Base-by-base conservation (phyloP, 2,329 filamentous ascomycete genomes). In the Cordyceps pruinosa region DNA sequence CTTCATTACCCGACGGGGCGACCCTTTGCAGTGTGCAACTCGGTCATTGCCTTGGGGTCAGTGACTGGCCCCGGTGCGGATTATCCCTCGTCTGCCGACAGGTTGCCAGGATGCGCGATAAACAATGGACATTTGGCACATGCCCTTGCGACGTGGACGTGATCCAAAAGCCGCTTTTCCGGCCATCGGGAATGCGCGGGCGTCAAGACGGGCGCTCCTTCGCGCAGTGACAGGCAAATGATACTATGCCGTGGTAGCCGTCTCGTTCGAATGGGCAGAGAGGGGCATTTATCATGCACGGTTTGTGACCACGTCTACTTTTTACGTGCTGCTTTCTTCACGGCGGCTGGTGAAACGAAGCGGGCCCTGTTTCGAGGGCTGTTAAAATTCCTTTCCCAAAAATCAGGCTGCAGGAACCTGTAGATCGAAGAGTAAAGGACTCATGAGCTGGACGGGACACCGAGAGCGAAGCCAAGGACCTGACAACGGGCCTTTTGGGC, bases 181-280 rank as follows among this genome's bases (percentile, higher is more conserved):
- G 35, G 50, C 50, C 50, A 53, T 53, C 50, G 39, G 50, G 6
- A 25, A 32, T 48, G 44, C 41, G 42, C 52, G 51, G 52, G 30
- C 51, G 15, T 39, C 17, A 23, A 26, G 19, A 9, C 8, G 32
- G 9, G 15, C 19, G 17, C 42, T 25, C 23, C n/a, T 21, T 35
- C 4, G 10, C 7, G 42, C 50, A 37, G 23, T 45, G 23, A 28
- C 15, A 4, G 39, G 30, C 21, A 26, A 41, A 30, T 10, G 13
- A n/a, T n/a, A 13, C n/a, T 34, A 48, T 56, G 53, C 53, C 53
- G 53, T 48, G 19, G 44, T 56, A 56, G 53, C 53, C 53, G 53
- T 41, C 25, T 28, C 13, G 12, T 32, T 35, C 44, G 35, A 56
- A 48, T 48, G 28, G n/a, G 23, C 17, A 35, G 21, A 19, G 39